phyloP scores from a whole-genome alignment of 345 rosid genomes.

The Gossypioides kirkii region DNA sequence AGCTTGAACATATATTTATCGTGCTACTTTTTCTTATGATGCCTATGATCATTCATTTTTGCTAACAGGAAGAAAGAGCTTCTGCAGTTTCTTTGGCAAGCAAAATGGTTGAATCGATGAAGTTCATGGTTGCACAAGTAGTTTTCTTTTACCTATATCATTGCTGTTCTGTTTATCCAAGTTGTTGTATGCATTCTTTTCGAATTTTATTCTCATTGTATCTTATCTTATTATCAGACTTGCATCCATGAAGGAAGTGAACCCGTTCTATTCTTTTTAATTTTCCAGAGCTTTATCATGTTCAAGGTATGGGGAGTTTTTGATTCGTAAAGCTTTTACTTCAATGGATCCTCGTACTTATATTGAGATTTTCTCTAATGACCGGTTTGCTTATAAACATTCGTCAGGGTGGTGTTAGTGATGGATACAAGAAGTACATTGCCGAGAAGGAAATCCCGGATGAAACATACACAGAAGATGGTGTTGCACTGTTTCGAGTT shows the following conservation, averaged over 20 bases:
- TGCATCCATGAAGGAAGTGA: slow-evolving; percentile 89
- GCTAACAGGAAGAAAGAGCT: background rate
- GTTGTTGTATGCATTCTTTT: slow-evolving; percentile 4
- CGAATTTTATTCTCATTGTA: slow-evolving; percentile 20
- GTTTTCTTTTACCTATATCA: slow-evolving; percentile 19
- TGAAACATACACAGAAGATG: slow-evolving; percentile 70
- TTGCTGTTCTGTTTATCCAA: slow-evolving; percentile 2
- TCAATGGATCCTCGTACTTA: background rate
- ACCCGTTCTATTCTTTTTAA: slow-evolving; percentile 79
- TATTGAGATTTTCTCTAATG: slow-evolving; percentile 8
- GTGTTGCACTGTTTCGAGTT: slow-evolving; percentile 75
- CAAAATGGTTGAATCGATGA: slow-evolving; percentile 88
- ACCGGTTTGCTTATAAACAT: slow-evolving; percentile 12
- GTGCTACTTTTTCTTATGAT: background rate
- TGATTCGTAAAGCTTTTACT: slow-evolving; percentile 4
- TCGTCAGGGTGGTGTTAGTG: slow-evolving; percentile 84
- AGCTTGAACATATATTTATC: background rate
- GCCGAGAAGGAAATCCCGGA: slow-evolving; percentile 73
- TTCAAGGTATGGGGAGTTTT: slow-evolving; percentile 62
- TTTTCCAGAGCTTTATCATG: slow-evolving; percentile 84
- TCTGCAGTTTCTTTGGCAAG: slow-evolving; percentile 70
- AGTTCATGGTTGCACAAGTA: slow-evolving; percentile 82
- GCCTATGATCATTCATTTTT: background rate
- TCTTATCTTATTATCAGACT: slow-evolving; percentile 45
- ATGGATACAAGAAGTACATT: slow-evolving; percentile 73